Evolutionary conservation across 2,329 filamentous ascomycete species (phyloP).

Genomic region (Elsinoe ampelina): DNA sequence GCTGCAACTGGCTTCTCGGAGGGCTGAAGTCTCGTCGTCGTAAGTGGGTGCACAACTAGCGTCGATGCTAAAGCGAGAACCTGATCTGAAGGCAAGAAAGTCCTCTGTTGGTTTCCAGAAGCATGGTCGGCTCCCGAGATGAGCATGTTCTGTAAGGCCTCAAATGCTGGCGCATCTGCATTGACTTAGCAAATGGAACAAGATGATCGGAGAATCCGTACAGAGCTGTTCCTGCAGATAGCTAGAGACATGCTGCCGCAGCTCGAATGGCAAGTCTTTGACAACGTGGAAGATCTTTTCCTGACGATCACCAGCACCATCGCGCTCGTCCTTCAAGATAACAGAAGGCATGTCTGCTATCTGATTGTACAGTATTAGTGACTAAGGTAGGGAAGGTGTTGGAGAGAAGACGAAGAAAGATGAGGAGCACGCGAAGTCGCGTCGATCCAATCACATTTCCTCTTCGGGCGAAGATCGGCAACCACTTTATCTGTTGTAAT

Average conservation of each 20-base stretch:
- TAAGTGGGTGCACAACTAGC: constrained; percentile 72
- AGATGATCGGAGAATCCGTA: constrained; percentile 29
- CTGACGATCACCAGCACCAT: neutral
- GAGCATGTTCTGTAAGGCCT: constrained; percentile 56
- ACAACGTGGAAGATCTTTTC: neutral
- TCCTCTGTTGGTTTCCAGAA: constrained; percentile 40
- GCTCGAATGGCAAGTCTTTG: constrained; percentile 47
- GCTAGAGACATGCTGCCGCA: constrained; percentile 58
- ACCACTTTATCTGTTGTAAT: neutral
- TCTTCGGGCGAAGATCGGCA: constrained; percentile 6
- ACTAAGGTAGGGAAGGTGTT: neutral
- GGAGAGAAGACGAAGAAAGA: neutral
- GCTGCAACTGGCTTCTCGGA: constrained; percentile 54
- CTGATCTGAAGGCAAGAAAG: constrained; percentile 53
- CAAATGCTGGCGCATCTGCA: constrained; percentile 27
- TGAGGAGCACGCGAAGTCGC: constrained; percentile 6
- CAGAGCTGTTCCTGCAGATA: constrained; percentile 68
- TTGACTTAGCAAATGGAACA: neutral
- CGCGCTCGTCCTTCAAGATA: neutral
- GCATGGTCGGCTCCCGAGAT: constrained; percentile 38
- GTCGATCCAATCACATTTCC: constrained; percentile 5
- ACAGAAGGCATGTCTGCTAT: neutral
- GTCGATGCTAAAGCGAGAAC: constrained; percentile 72
- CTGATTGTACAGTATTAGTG: neutral
- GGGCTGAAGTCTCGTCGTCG: constrained; percentile 55